Percentiles rank a stretch among this genome's conserved stretches.
Evolutionary conservation across 73 alveolate genomes (phyloP).

Genomic region (Tetrahymena borealis): DNA sequence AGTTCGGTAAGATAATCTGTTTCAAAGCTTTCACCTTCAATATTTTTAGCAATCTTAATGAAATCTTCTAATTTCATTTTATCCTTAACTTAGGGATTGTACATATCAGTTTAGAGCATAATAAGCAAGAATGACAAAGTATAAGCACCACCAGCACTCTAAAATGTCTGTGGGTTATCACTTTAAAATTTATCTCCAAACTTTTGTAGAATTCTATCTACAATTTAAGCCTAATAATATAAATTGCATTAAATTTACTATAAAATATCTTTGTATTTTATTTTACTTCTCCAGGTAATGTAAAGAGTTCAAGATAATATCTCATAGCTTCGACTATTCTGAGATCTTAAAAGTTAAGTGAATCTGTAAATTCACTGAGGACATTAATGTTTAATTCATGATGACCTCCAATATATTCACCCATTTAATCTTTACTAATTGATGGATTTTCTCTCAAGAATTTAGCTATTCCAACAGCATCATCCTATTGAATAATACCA

Average conservation of each 20-base stretch:
- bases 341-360: conserved; percentile 2
- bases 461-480: conserved; percentile 33
- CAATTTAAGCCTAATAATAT: conserved; percentile 73
- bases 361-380: conserved; percentile 32
- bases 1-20: background rate
- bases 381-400: conserved; percentile 10
- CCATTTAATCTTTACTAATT: conserved; percentile 27
- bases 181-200: conserved; percentile 83
- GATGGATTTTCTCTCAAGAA: conserved; percentile 21
- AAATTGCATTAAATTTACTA: background rate
- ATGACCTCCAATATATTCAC: conserved; percentile 39
- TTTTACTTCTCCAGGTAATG: conserved; percentile 27
- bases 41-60: conserved; percentile 12
- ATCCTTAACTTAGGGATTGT: conserved; percentile 35
- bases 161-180: conserved; percentile 80
- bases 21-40: conserved; percentile 30
- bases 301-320: conserved; percentile 25
- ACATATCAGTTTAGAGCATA: conserved; percentile 36
- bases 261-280: background rate
- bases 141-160: conserved; percentile 74
- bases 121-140: conserved; percentile 21
- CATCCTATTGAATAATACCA: background rate
- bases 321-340: conserved; percentile 37
- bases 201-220: conserved; percentile 91
- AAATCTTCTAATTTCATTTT: conserved; percentile 35